Evolutionary conservation across 768 basidiomycete species (phyloP).

Genomic region (Collybia sordida): DNA sequence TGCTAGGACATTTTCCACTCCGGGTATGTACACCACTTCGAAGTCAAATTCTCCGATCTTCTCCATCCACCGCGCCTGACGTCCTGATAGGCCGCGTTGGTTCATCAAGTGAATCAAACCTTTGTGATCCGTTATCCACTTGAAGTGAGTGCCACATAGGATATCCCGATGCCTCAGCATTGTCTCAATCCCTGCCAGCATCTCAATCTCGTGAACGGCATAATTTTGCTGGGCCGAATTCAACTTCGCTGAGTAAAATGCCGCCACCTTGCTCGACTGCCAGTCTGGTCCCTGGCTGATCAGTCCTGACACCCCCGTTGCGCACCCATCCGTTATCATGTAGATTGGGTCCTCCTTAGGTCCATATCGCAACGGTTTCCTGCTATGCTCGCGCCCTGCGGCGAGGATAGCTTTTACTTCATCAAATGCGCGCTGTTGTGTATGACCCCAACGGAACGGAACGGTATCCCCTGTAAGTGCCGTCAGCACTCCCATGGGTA

Average conservation of each 20-base stretch:
- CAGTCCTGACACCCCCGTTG: constrained; percentile 12
- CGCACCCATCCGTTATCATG: constrained; percentile 18
- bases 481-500: constrained; percentile 26
- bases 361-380: constrained; percentile 12
- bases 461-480: constrained; percentile 7
- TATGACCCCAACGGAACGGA: constrained; percentile 10
- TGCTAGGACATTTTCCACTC: constrained; percentile 1
- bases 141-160: constrained; percentile 18
- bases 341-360: constrained; percentile 7
- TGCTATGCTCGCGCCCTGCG: neutral
- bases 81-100: neutral
- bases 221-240: constrained; percentile 27
- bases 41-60: constrained; percentile 9
- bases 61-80: constrained; percentile 4
- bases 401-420: constrained; percentile 19
- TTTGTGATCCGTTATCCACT: constrained; percentile 20
- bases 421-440: constrained; percentile 19
- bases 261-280: constrained; percentile 22
- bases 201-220: constrained; percentile 26
- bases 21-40: neutral
- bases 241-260: constrained; percentile 21
- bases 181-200: constrained; percentile 25
- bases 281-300: constrained; percentile 14
- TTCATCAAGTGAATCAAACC: constrained; percentile 16
- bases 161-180: constrained; percentile 17